These are phyloP conservation scores for Chaetomium sp. DNA, from an alignment of 2,329 filamentous ascomycete genomes.

Conservation along the genomic window DNA sequence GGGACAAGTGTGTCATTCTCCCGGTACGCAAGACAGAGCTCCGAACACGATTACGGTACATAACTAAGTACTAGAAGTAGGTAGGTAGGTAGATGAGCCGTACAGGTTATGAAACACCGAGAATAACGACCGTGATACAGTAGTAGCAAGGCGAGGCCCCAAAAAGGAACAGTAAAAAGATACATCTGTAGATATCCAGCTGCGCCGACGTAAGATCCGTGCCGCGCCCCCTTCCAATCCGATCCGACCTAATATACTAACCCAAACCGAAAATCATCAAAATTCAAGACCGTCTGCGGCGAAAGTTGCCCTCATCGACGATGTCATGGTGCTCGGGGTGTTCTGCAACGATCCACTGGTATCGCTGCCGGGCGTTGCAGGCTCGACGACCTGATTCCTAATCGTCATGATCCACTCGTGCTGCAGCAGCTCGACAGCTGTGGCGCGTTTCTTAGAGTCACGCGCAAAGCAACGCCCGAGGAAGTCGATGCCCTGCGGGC, in stretches of 20 bases:
- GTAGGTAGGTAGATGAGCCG: no score
- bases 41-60: no score
- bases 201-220: background rate
- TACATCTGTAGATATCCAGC: no score
- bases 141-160: no score
- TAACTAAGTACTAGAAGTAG: no score
- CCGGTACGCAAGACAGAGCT: no score
- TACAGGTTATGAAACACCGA: no score
- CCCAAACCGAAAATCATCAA: background rate
- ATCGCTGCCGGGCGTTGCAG: constrained; percentile 57
- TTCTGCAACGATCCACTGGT: constrained; percentile 36
- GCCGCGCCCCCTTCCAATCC: background rate
- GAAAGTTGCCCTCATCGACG: constrained; percentile 24
- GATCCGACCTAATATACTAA: background rate
- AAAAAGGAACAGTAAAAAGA: no score
- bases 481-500: constrained; percentile 79
- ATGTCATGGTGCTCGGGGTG: constrained; percentile 29
- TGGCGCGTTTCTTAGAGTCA: constrained; percentile 71
- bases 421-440: constrained; percentile 81
- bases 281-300: constrained; percentile 29
- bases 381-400: constrained; percentile 58
- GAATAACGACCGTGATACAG: no score
- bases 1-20: no score
- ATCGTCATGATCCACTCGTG: constrained; percentile 82
- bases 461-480: constrained; percentile 78